Base-by-base conservation (phyloP, 176 grass and related monocot species). In the Rhynchospora tenuis region DNA sequence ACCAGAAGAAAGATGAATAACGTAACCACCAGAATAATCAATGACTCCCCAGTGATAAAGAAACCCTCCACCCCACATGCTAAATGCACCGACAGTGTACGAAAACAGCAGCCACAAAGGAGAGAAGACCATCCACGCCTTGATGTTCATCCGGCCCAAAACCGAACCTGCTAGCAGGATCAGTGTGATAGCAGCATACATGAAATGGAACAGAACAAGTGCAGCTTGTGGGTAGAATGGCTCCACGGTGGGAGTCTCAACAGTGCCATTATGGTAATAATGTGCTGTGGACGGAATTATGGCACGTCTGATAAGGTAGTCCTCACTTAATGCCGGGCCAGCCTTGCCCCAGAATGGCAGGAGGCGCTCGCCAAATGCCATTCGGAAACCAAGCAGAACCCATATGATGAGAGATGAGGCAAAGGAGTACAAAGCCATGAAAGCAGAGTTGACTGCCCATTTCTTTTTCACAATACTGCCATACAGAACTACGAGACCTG, bases 381-480 rank as follows among this genome's bases (percentile, higher is more conserved):
- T 92, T 79, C 82, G 80, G 90, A 87, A 95, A 69, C 84, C 93
- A 7, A 92, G 63, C n/a, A 95, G 84, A 50, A 95, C 90, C 93
- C 93, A 95, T 38, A 92, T 64, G 31, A 95, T 90, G 64, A 92
- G 90, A 66, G 88, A 87, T 22, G 93, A 90, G 16, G 93, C 90
- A 68, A 92, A 94, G 48, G 90, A 87, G 90, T 94, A 94, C 15
- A 94, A 13, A 73, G 92, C 90, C 92, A 94, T 94, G 92, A 94
- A 94, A 22, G 92, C 90, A 11, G 90, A 92, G 87, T 90, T 94
- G 47, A 94, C 90, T 51, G 90, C 90, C 93, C 90, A 90, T 80
- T 92, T 90, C 90, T 92, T 95, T 79, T 95, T 95, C 2, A 95
- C 93, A 84, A 92, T 95, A 84, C 88, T 90, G 58, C 90, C 93